phyloP scores from a whole-genome alignment of 2,329 filamentous ascomycete genomes.

The Alternaria burnsii region DNA sequence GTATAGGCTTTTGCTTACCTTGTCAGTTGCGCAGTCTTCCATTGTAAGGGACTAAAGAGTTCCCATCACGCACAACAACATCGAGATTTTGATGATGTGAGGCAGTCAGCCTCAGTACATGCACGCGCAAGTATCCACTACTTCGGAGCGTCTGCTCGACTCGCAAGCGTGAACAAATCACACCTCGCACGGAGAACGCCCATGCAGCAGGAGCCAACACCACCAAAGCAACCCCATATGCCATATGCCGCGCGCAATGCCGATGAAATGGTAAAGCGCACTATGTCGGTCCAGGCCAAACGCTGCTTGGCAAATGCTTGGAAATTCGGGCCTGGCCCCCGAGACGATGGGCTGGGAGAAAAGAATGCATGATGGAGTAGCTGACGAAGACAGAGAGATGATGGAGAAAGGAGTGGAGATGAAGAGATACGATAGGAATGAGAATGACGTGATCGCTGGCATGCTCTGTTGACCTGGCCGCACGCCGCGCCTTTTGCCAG shows the following conservation, averaged over 20 bases:
- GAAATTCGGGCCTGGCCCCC: conserved; percentile 52
- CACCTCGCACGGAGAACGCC: conserved; percentile 63
- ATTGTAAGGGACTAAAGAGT: conserved; percentile 50
- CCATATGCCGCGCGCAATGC: conserved; percentile 65
- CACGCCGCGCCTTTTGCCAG: neutral
- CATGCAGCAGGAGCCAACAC: conserved; percentile 62
- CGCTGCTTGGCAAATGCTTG: conserved; percentile 58
- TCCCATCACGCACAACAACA: conserved; percentile 9
- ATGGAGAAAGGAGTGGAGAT: neutral
- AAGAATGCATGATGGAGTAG: neutral
- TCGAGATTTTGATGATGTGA: neutral
- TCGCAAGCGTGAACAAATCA: conserved; percentile 63
- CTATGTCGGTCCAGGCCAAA: conserved; percentile 52
- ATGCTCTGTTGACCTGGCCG: neutral
- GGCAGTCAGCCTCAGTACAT: neutral
- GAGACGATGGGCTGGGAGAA: neutral
- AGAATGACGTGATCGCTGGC: neutral
- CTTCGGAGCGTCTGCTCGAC: conserved; percentile 6
- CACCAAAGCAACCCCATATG: conserved; percentile 60
- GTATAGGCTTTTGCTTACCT: conserved; percentile 19
- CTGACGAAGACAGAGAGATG: neutral
- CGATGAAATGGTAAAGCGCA: conserved; percentile 48
- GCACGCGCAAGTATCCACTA: neutral
- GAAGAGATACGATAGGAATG: neutral
- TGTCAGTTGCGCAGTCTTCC: conserved; percentile 56